Evolutionary conservation across 495 filamentous ascomycete species (phyloP).

Genomic region (Barbatosphaeria neglecta): DNA sequence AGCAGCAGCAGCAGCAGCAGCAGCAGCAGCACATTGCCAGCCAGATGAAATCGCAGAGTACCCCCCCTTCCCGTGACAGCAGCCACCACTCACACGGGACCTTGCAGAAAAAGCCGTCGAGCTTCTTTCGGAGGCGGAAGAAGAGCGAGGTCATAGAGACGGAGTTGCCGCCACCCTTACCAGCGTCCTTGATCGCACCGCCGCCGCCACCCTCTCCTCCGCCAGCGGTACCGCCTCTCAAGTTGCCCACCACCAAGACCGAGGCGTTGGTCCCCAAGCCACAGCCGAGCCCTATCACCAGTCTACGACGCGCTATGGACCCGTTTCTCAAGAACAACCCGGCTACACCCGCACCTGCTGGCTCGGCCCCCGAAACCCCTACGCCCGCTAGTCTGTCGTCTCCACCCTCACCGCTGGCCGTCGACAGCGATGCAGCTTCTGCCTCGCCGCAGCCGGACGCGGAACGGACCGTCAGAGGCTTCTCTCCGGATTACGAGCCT

Average conservation of each 20-base stretch:
- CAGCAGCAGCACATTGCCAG: slow-evolving; percentile 6
- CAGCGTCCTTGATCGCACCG: slow-evolving; percentile 10
- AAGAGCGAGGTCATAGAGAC: slow-evolving; percentile 57
- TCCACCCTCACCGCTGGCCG: background rate
- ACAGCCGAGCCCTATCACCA: slow-evolving; percentile 66
- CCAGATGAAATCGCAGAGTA: slow-evolving; percentile 28
- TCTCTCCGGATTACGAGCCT: slow-evolving; percentile 56
- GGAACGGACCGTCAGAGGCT: slow-evolving; percentile 29
- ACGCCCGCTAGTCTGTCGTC: slow-evolving; percentile 9
- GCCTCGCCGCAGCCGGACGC: slow-evolving; percentile 2
- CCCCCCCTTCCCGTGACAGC: slow-evolving; percentile 36
- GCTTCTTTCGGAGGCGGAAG: slow-evolving; percentile 88
- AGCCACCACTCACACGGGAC: slow-evolving; percentile 34
- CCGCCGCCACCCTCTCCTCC: slow-evolving; percentile 7
- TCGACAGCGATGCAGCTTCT: background rate
- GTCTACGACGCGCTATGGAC: slow-evolving; percentile 81
- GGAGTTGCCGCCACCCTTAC: slow-evolving; percentile 29
- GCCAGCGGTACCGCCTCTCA: slow-evolving; percentile 16
- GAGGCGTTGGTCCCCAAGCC: slow-evolving; percentile 11
- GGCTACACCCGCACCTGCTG: slow-evolving; percentile 7
- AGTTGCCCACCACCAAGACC: slow-evolving; percentile 17
- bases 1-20: background rate
- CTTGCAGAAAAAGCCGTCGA: slow-evolving; percentile 79
- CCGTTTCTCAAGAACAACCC: slow-evolving; percentile 51
- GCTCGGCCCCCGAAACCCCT: slow-evolving; percentile 1